Evolutionary conservation across 2,329 filamentous ascomycete species (phyloP).

Genomic region (Knoxdaviesia proteae): DNA sequence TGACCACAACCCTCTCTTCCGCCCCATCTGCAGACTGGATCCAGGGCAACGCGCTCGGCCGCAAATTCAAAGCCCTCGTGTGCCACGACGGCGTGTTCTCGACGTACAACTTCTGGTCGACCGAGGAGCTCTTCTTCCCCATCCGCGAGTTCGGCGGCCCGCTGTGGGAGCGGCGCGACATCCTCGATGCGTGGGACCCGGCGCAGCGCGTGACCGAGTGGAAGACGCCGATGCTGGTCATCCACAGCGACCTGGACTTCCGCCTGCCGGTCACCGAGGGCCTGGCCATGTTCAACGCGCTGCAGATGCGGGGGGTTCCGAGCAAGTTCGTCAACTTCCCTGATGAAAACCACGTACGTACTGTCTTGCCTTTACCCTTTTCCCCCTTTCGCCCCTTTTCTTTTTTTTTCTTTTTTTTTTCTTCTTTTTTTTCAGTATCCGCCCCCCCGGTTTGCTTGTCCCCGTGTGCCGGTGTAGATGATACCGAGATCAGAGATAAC

Average conservation of each 20-base stretch:
- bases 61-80: slow-evolving; percentile 71
- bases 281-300: slow-evolving; percentile 63
- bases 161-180: slow-evolving; percentile 38
- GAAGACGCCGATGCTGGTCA: slow-evolving; percentile 65
- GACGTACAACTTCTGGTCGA: slow-evolving; percentile 41
- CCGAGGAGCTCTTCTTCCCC: slow-evolving; percentile 51
- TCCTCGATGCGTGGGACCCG: slow-evolving; percentile 52
- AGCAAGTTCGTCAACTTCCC: slow-evolving; percentile 68
- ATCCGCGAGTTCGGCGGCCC: slow-evolving; percentile 45
- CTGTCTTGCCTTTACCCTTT: neutral
- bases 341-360: slow-evolving; percentile 40
- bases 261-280: slow-evolving; percentile 71
- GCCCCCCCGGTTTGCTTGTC: neutral
- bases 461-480: slow-evolving; percentile 17
- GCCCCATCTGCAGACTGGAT: slow-evolving; percentile 47
- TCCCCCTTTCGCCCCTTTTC: too few species aligned
- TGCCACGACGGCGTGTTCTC: slow-evolving; percentile 77
- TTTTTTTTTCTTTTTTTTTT: neutral
- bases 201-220: slow-evolving; percentile 44
- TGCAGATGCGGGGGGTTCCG: slow-evolving; percentile 55
- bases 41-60: slow-evolving; percentile 64
- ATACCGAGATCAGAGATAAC: slow-evolving; percentile 7
- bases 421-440: neutral
- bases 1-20: slow-evolving; percentile 5
- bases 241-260: slow-evolving; percentile 83